Percentiles rank a stretch among this genome's conserved stretches.
Conservation (phyloP, 192 early-diverging fungal species). For the Coemansia reversa region DNA sequence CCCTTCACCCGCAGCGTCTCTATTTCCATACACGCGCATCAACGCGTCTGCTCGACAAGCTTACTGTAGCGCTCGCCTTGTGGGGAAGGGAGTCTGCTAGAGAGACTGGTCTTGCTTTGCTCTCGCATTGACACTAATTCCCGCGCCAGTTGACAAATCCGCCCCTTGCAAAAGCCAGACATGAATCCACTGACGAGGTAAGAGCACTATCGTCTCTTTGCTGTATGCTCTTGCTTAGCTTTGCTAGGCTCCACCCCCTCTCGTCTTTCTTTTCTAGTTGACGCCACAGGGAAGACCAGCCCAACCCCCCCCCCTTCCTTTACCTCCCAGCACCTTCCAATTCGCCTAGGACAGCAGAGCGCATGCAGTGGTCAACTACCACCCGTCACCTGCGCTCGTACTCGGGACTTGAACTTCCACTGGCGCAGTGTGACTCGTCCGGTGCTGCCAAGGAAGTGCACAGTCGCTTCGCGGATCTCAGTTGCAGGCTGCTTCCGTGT, state of each 20-base stretch:
- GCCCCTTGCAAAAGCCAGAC: background rate
- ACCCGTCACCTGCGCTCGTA: conserved; percentile 12
- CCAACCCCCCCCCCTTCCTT: background rate
- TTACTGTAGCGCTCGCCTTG: background rate
- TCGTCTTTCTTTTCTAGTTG: background rate
- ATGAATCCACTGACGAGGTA: conserved; percentile 32
- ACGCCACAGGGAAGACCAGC: background rate
- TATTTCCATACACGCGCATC: background rate
- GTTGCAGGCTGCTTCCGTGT: conserved; percentile 8
- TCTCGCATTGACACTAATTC: background rate
- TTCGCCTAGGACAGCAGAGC: background rate
- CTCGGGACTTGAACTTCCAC: conserved; percentile 24
- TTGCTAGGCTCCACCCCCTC: background rate
- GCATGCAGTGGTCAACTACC: background rate
- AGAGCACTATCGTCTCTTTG: background rate
- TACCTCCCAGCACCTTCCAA: conserved; percentile 2
- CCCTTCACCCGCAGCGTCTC: background rate
- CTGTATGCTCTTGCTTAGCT: background rate
- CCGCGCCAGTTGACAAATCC: background rate
- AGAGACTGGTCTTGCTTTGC: background rate
- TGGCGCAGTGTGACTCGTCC: conserved; percentile 5
- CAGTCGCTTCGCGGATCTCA: background rate
- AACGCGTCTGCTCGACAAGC: background rate
- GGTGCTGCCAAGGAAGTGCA: background rate
- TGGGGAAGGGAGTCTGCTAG: background rate